These are phyloP conservation scores for Glaciozyma antarctica DNA, from an alignment of 768 basidiomycete genomes.

Conservation along the genomic window DNA sequence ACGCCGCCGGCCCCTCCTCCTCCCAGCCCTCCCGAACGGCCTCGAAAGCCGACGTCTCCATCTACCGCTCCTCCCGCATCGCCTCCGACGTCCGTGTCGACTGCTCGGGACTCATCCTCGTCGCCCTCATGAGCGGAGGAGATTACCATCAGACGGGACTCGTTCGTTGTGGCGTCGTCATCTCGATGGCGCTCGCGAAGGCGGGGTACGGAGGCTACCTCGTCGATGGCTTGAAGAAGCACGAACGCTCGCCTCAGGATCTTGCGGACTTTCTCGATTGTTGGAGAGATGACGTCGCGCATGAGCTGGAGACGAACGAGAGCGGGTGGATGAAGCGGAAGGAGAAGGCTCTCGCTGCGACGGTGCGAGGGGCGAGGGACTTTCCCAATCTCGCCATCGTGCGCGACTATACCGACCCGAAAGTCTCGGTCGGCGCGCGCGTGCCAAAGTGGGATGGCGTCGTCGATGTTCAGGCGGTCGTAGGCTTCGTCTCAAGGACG, in stretches of 20 bases:
- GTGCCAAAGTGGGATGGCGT: neutral
- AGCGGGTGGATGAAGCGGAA: neutral
- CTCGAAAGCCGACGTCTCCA: constrained; percentile 5
- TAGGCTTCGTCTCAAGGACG: neutral
- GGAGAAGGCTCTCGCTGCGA: constrained; percentile 6
- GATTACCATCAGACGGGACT: constrained; percentile 24
- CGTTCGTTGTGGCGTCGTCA: neutral
- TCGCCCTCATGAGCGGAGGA: constrained; percentile 26
- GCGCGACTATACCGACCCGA: constrained; percentile 12
- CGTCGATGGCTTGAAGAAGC: constrained; percentile 5
- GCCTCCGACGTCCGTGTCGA: constrained; percentile 1
- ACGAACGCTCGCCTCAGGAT: neutral
- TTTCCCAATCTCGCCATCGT: constrained; percentile 11
- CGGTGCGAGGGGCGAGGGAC: neutral
- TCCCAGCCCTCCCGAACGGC: neutral
- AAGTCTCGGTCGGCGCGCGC: neutral
- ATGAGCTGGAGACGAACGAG: constrained; percentile 15
- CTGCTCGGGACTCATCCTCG: constrained; percentile 20
- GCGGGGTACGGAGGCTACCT: constrained; percentile 9
- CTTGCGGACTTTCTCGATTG: neutral
- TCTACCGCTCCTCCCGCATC: constrained; percentile 10
- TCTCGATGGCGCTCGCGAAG: constrained; percentile 4
- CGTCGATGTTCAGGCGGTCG: neutral
- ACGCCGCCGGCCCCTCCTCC: neutral
- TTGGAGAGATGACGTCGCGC: constrained; percentile 16